Evolutionary conservation across 768 basidiomycete genomes (phyloP).

Genomic region (Russula lepida): DNA sequence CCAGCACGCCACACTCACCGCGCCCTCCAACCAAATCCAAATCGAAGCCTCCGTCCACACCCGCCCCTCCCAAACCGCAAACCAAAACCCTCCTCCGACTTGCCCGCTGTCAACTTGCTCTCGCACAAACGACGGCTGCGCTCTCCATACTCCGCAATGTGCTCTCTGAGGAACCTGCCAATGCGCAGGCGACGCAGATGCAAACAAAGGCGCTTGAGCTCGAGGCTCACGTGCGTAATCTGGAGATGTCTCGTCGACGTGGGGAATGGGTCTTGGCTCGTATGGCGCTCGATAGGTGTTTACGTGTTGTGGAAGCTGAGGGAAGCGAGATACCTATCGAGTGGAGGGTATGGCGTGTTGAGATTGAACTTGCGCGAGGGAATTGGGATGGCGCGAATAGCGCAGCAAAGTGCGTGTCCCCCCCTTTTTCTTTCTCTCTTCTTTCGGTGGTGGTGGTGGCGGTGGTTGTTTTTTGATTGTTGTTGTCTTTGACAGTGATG

Average conservation of each 20-base stretch:
- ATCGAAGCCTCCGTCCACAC: background rate
- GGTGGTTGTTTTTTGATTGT: background rate
- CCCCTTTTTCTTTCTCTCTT: background rate
- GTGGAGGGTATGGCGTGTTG: conserved; percentile 75
- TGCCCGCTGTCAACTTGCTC: conserved; percentile 75
- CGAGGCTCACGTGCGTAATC: conserved; percentile 57
- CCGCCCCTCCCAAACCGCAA: background rate
- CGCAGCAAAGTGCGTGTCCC: conserved; percentile 60
- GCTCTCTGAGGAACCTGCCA: conserved; percentile 26
- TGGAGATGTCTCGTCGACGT: conserved; percentile 44
- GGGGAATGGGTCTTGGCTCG: conserved; percentile 74
- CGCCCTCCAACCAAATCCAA: background rate
- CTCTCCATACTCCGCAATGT: conserved; percentile 56
- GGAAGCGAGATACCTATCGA: conserved; percentile 66
- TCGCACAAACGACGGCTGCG: conserved; percentile 62
- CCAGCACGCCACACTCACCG: background rate
- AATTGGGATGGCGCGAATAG: conserved; percentile 66
- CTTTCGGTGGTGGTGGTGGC: background rate
- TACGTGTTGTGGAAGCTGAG: conserved; percentile 65
- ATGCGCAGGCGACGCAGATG: conserved; percentile 34
- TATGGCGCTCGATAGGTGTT: conserved; percentile 71
- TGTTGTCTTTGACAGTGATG: conserved; percentile 44
- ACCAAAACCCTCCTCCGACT: conserved; percentile 79
- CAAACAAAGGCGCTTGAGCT: conserved; percentile 52
- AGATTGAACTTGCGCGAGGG: conserved; percentile 64